Evolutionary conservation across 768 basidiomycete genomes (phyloP), one percentile per base, ranked within the genome.

Genomic region (Suillus spraguei): DNA sequence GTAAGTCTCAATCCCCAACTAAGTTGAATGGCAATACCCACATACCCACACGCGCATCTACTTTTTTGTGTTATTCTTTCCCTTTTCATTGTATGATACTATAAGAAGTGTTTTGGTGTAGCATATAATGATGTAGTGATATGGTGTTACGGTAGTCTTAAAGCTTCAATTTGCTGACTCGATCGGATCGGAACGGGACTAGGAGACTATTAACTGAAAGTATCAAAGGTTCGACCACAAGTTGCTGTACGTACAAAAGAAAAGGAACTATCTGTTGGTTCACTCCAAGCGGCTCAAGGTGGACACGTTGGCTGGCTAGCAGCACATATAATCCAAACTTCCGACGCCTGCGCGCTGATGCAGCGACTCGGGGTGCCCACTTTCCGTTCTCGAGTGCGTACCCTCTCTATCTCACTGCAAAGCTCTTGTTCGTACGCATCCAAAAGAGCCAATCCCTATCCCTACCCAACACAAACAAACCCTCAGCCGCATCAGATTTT

Each of bases 401-500:
- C 55, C 10, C 38, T 56, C 67, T n/a, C n/a, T n/a, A n/a, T n/a
- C n/a, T 39, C 59, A 38, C 55, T 42, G 35, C 39, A 58, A 59
- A 49, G 20, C 28, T 62, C 61, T 28, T 67, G 70, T 47, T 67
- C 67, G n/a, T 63, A 62, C 55, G 67, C 66, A 1, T 69, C 67
- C 41, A 68, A 65, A 11, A 64, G 67, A 66, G 63, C 64, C 69
- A 69, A 78, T 64, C 72, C 71, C 22, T 87, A 77, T 69, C 86
- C 87, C 20, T 88, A 80, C 61, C 87, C 87, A 13, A 68, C 75
- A 1, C 77, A 79, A 56, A 69, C 76, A 28, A 78, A 83, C 69
- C 87, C 87, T 8, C 85, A 82, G 22, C 85, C 87, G 2, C 83
- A 87, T 68, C 84, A 87, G 70, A 84, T 88, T 50, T 88, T 88